Base-by-base conservation (phyloP, 768 basidiomycete genomes). In the Pulveroboletus ravenelii region DNA sequence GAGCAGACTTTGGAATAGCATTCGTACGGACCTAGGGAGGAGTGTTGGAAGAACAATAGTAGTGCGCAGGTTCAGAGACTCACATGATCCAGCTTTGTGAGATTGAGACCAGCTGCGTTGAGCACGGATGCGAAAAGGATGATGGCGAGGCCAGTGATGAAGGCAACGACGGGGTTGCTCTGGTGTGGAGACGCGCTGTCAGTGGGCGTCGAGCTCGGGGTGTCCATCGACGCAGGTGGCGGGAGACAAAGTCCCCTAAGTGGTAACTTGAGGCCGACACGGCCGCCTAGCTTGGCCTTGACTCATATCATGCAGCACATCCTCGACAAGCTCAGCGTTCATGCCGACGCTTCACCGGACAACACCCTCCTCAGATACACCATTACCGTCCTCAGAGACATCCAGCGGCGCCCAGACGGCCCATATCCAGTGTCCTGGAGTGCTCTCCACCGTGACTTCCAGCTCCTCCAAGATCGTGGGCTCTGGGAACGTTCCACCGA, bases 31-130 rank as follows among this genome's bases (percentile, higher is more conserved):
- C 84, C 86, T 87, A 44, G n/a, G 8, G 35, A 6, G 53, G 20
- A 29, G 40, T 3, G 51, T 55, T 23, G 56, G 41, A 23, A 6
- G 35, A 10, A 17, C 9, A 34, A 23, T 13, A 12, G 12, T 41
- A 29, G 18, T 41, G 52, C 3, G 15, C 13, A 32, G 34, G 25
- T 23, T 27, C 20, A 53, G 50, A 18, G 27, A 73, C 84, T 57
- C 48, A 87, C 84, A 79, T 94, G 92, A 71, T 96, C 94, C 37
- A 95, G 72, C 69, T 97, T 98, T 34, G 92, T 93, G 52, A 97
- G 74, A 64, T 96, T 97, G 37, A 98, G 76, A n/a, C 94, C 94
- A 0, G 87, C 89, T 31, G 91, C 90, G 60, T 91, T 93, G 57
- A 92, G 77, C n/a, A 91, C 78, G 15, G 87, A 90, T 1, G 92